Conservation (phyloP, 495 filamentous ascomycete species). For the Penicillium cataractarum region DNA sequence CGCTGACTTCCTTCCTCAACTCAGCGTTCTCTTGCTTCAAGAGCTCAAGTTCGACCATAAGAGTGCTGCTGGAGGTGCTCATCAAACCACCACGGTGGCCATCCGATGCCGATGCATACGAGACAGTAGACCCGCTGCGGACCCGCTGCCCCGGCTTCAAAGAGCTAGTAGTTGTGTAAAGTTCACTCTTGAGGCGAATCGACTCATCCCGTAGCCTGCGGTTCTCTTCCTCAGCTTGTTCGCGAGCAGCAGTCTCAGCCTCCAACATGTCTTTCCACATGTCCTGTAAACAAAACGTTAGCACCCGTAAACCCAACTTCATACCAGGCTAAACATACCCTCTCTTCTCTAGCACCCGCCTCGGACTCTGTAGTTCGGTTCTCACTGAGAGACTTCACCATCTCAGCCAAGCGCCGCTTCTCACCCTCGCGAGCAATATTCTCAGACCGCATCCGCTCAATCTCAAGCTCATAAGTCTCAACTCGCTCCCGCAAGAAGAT, state of each 20-base stretch:
- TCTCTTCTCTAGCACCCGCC: constrained; percentile 79
- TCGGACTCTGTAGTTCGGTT: constrained; percentile 63
- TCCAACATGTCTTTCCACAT: constrained; percentile 97
- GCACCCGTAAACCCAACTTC: background rate
- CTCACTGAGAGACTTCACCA: constrained; percentile 73
- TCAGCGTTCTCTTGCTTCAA: constrained; percentile 92
- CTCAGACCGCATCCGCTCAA: constrained; percentile 80
- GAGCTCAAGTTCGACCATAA: constrained; percentile 74
- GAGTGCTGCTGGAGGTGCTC: constrained; percentile 64
- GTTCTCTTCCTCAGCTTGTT: constrained; percentile 89
- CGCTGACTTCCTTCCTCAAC: constrained; percentile 85
- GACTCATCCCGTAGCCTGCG: constrained; percentile 83
- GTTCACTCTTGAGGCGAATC: constrained; percentile 71
- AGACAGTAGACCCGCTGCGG: constrained; percentile 59
- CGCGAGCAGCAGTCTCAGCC: constrained; percentile 84
- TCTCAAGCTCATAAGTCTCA: constrained; percentile 78
- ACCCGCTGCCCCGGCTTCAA: constrained; percentile 53
- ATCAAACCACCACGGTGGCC: constrained; percentile 56
- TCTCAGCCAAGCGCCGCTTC: constrained; percentile 78
- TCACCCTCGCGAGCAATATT: constrained; percentile 75
- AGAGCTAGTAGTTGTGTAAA: constrained; percentile 33
- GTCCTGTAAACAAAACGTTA: constrained; percentile 47
- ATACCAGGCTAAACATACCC: constrained; percentile 58
- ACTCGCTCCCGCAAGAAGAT: constrained; percentile 79
- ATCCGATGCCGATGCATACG: constrained; percentile 63